These are phyloP conservation scores for Rhizopogon roseolus DNA, from an alignment of 768 basidiomycete genomes.

Conservation along the genomic window DNA sequence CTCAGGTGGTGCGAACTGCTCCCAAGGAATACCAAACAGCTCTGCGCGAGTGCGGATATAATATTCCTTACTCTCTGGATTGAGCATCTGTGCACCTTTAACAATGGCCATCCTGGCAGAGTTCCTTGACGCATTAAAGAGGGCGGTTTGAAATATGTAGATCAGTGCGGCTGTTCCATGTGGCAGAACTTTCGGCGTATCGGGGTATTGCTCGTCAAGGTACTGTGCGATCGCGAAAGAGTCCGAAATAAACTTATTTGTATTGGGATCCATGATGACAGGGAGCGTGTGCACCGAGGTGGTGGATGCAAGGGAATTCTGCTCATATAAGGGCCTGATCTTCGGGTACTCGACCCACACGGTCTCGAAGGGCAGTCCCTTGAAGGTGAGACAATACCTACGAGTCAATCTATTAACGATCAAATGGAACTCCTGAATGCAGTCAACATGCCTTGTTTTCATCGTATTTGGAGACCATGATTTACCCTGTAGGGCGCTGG, in stretches of 20 bases:
- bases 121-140: slow-evolving; percentile 7
- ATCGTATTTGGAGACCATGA: slow-evolving; percentile 36
- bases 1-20: slow-evolving; percentile 23
- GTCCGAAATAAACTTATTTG: slow-evolving; percentile 33
- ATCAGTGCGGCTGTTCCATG: slow-evolving; percentile 27
- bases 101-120: slow-evolving; percentile 18
- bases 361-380: slow-evolving; percentile 38
- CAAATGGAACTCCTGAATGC: neutral
- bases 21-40: slow-evolving; percentile 33
- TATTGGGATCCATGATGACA: slow-evolving; percentile 42
- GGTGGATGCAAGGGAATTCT: slow-evolving; percentile 20
- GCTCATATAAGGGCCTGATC: slow-evolving; percentile 29
- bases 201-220: slow-evolving; percentile 45
- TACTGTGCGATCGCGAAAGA: slow-evolving; percentile 45
- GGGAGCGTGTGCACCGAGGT: slow-evolving; percentile 37
- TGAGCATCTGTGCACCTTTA: slow-evolving; percentile 21
- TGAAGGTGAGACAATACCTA: slow-evolving; percentile 27
- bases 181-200: slow-evolving; percentile 35
- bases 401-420: neutral
- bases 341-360: slow-evolving; percentile 51
- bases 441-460: slow-evolving; percentile 26
- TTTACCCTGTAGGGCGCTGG: slow-evolving; percentile 18
- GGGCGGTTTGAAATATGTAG: slow-evolving; percentile 19
- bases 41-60: slow-evolving; percentile 34
- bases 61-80: slow-evolving; percentile 29